Evolutionary conservation across 1,139 yeast species (phyloP), one percentile per base, ranked within the genome.

Genomic region (Suhomyces taliae): DNA sequence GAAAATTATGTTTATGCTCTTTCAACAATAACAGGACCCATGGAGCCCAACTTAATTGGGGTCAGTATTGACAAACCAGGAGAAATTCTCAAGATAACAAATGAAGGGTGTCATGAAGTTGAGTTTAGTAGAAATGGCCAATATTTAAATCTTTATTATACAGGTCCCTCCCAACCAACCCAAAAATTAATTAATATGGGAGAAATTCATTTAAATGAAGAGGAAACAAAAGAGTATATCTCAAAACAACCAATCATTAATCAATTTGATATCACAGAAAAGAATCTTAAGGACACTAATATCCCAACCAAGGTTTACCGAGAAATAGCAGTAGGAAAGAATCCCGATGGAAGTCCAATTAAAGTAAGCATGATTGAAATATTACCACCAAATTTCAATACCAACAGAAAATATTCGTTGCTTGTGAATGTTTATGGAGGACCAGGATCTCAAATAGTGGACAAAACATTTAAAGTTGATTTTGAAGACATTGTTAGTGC

Each of bases 401-500:
- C 61, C 4, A 44, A 47, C 4, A 70, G 67, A 48, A 81, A 85
- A 60, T 85, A 91, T 61, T 97, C 98, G 0, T 64, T 93, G 4
- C 66, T 93, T 47, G 96, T 91, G 27, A 83, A 83, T 55, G 89
- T 85, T 6, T 93, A 93, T 63, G 98, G 96, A 4, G 99, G 98
- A 0, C 99, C 99, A 0, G 97, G 96, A 0, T 86, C 96, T 1
- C 93, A 87, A 61, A 78, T 81, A 32, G 86, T 86, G 6, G 76
- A 70, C 39, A 78, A 85, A 46, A 60, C 70, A 36, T 85, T 78
- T 54, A 61, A 65, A 1, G 66, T 85, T 38, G 87, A 81, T 35
- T 89, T 89, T 63, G 87, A 87, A 59, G 86, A 86, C 40, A 76
- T 85, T 8, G 78, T 85, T 1, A 79, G 89, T 11, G 82, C 96